Evolutionary conservation across 306 rosid genomes (phyloP).

Genomic region (Castanea mollissima): DNA sequence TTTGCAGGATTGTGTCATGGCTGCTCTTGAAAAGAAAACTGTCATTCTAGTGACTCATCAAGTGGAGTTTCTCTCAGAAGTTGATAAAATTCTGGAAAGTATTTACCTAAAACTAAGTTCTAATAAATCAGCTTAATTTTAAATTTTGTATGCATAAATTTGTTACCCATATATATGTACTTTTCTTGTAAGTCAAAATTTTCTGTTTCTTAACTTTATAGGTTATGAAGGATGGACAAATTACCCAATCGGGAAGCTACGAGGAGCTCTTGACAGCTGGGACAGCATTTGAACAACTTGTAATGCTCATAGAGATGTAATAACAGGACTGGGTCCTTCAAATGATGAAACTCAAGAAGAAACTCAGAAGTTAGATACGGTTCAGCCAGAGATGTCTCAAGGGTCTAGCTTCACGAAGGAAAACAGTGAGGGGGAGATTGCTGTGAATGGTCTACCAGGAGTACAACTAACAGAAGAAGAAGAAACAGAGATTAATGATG

Average conservation of each 20-base stretch:
- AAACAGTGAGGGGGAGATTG: slow-evolving; percentile 19
- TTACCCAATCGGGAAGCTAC: slow-evolving; percentile 48
- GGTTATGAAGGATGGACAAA: slow-evolving; percentile 45
- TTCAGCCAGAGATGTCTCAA: slow-evolving; percentile 13
- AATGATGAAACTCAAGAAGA: slow-evolving; percentile 15
- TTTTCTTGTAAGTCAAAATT: background rate
- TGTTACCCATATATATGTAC: background rate
- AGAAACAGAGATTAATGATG: slow-evolving; percentile 41
- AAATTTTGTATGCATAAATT: background rate
- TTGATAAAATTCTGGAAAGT: slow-evolving; percentile 41
- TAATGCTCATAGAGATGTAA: slow-evolving; percentile 50
- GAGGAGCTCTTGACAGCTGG: slow-evolving; percentile 40
- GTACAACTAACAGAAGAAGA: slow-evolving; percentile 50
- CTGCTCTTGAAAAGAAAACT: slow-evolving; percentile 35
- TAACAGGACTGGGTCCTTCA: slow-evolving; percentile 20
- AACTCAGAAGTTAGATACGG: slow-evolving; percentile 1
- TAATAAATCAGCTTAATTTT: background rate
- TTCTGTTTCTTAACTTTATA: background rate
- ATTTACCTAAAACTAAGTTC: too few relatives aligned
- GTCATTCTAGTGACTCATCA: slow-evolving; percentile 62
- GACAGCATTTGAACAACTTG: slow-evolving; percentile 49
- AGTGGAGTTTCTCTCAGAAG: slow-evolving; percentile 49
- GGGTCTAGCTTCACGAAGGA: background rate
- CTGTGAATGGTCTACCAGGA: slow-evolving; percentile 3
- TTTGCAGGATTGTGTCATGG: slow-evolving; percentile 54